A percentile compares a stretch with the other conserved stretches of the same genome.
Conservation (phyloP, 768 basidiomycete species). For the Boletus bicolor region DNA sequence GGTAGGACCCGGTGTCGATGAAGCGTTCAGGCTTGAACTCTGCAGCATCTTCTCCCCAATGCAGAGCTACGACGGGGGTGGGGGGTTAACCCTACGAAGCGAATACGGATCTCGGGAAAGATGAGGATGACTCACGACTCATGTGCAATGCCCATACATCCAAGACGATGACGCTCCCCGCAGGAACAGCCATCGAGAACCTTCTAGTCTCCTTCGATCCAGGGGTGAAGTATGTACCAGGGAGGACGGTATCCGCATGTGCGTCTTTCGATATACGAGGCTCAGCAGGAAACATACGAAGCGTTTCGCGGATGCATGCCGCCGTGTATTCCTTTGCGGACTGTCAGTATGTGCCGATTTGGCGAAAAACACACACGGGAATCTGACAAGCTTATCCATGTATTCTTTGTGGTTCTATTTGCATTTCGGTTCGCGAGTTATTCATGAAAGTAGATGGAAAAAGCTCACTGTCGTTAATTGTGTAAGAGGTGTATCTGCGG, state of each 20-base stretch:
- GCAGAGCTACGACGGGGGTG: constrained; percentile 33
- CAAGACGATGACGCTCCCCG: constrained; percentile 38
- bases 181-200: constrained; percentile 35
- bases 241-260: constrained; percentile 34
- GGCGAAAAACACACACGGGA: background rate
- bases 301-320: constrained; percentile 44
- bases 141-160: constrained; percentile 43
- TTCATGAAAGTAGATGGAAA: background rate
- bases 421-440: background rate
- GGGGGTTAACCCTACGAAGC: background rate
- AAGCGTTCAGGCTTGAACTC: constrained; percentile 51
- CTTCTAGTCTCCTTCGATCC: constrained; percentile 26
- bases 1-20: constrained; percentile 46
- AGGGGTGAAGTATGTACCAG: constrained; percentile 33
- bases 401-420: constrained; percentile 39
- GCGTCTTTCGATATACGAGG: constrained; percentile 37
- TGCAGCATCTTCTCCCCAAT: constrained; percentile 46
- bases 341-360: background rate
- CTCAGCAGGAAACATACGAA: constrained; percentile 42
- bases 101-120: background rate
- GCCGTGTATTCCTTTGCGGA: constrained; percentile 39
- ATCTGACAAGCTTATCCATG: constrained; percentile 36
- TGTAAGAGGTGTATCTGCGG: constrained; percentile 30
- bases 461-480: constrained; percentile 29
- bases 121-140: constrained; percentile 37